Evolutionary conservation across 805 yeast species (phyloP), one percentile per base, ranked within the genome.

Genomic region (Spathaspora hagerdaliae): DNA sequence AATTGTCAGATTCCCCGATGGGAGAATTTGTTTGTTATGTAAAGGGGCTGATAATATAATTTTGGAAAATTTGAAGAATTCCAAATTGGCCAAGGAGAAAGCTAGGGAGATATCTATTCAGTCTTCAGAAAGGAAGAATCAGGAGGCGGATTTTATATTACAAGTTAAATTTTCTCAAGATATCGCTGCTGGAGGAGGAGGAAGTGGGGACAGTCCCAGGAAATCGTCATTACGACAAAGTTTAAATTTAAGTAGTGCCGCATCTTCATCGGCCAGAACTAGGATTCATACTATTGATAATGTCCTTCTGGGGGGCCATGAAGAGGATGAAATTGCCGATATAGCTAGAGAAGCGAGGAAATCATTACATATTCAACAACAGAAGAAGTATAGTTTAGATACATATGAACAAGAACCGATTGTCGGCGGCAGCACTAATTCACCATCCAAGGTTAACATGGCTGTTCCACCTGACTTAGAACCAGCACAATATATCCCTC

Each of bases 31-130:
- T 39, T 58, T 94, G 51, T 69, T 94, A 37, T 89, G 96, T 65
- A 94, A 94, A 65, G 99, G 99, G 44, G 99, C 99, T 2, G 99
- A 94, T 62, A 88, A 88, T 56, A 77, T 92, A 9, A 87, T 94
- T 41, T 61, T 91, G 43, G 96, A 91, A 42, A 76, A 87, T 47
- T 70, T 94, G 47, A 74, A 72, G 46, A 71, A 83, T 51, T 53
- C 77, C 0, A 78, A 76, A 1, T 42, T 85, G 41, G 96, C 95
- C 0, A 64, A 67, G 15, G 58, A 62, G n/a, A 88, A 85, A 58
- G 77, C 83, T 38, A 69, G 65, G n/a, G 89, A 88, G 45, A 75
- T 89, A 7, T 63, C 82, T 27, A 63, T 71, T 27, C 75, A 74
- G 35, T 70, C 90, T 0, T 69, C 75, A 5, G 73, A 79, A 34